phyloP scores from a whole-genome alignment of 2,329 filamentous ascomycete species.

The Neoarthrinium moseri region DNA sequence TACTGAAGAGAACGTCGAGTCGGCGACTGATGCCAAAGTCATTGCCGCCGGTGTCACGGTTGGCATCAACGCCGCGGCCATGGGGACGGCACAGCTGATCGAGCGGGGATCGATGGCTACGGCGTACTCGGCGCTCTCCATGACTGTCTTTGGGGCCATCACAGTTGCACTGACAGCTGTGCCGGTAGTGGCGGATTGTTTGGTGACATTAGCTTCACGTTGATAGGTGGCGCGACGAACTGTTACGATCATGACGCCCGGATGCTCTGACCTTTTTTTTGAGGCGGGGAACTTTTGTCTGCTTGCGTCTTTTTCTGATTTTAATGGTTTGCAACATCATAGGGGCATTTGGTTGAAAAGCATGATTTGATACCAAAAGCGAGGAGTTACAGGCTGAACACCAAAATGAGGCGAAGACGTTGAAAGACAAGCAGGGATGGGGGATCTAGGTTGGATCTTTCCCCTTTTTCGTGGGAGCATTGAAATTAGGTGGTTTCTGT shows the following conservation, averaged over 20 bases:
- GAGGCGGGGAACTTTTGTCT: too few relatives aligned
- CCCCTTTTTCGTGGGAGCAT: too few relatives aligned
- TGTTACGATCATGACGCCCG: too few relatives aligned
- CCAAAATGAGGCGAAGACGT: too few relatives aligned
- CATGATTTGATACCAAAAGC: not conserved
- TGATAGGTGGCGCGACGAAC: not conserved
- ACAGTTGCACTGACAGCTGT: constrained; percentile 54
- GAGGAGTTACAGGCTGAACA: not conserved
- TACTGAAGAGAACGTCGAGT: not conserved
- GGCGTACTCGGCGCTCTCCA: constrained; percentile 55
- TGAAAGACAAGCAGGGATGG: too few relatives aligned
- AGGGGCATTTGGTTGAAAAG: not conserved
- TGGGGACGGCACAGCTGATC: constrained; percentile 58
- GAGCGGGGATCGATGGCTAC: constrained; percentile 51
- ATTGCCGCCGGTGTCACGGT: constrained; percentile 52
- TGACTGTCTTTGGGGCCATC: constrained; percentile 56
- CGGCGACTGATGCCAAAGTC: constrained; percentile 30
- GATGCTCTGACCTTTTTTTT: too few relatives aligned
- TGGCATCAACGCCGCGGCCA: constrained; percentile 59
- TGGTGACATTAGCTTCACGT: constrained; percentile 14
- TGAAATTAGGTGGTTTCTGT: too few relatives aligned
- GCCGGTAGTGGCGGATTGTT: constrained; percentile 37
- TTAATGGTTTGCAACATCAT: not conserved
- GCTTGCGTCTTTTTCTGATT: not conserved
- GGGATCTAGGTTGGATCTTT: too few relatives aligned